Percentiles rank a stretch among this genome's conserved stretches.
phyloP scores from a whole-genome alignment of 148 eudicot genomes.

The Fallopia convolvulus region DNA sequence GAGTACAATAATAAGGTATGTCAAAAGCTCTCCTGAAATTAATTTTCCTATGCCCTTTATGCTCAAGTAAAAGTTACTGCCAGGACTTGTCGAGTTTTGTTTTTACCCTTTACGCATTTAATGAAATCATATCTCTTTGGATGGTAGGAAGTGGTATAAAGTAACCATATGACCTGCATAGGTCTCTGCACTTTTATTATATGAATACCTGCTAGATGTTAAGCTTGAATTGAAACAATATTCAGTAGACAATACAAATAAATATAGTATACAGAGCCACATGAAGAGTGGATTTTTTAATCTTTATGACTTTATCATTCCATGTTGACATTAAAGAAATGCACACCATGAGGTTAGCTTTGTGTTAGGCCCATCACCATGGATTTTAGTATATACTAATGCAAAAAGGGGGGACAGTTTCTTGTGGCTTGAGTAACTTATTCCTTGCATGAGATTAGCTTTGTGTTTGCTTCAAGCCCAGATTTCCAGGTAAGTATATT shows the following conservation, averaged over 20 bases:
- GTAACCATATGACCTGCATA: no score
- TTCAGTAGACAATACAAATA: background rate
- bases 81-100: background rate
- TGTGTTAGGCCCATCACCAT: background rate
- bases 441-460: background rate
- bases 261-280: background rate
- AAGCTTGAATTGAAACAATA: background rate
- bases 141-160: background rate
- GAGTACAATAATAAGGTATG: background rate
- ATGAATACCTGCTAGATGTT: background rate
- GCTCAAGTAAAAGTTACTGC: background rate
- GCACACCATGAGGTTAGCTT: background rate
- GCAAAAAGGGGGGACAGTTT: background rate
- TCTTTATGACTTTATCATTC: background rate
- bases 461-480: background rate
- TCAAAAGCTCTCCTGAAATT: background rate
- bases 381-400: background rate
- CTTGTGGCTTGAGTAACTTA: background rate
- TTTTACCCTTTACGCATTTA: no score
- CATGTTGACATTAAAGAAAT: conserved; percentile 5
- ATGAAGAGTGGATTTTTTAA: background rate
- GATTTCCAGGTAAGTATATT: background rate
- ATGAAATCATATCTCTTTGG: background rate
- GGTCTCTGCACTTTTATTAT: background rate
- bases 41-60: background rate